Base-by-base conservation (phyloP, 345 rosid genomes). In the Stellera chamaejasme region DNA sequence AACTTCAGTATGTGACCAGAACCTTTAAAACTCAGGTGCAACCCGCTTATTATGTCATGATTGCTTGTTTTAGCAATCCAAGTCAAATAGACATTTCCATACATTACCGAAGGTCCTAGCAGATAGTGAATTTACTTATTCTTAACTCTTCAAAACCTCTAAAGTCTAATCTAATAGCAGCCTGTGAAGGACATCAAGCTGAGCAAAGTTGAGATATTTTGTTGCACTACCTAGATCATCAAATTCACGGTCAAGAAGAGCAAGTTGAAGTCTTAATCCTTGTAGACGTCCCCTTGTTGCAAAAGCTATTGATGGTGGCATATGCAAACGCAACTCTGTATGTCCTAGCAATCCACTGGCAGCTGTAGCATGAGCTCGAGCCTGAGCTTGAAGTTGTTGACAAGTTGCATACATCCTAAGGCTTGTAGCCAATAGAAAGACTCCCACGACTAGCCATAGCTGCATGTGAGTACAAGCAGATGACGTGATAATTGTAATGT, bases 201-300 rank as follows among this genome's bases (percentile, higher is more conserved):
- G 9, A 32, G 39, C 39, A 32, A 32, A 32, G 39, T 32, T 32
- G 9, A 32, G 39, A 32, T 32, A 32, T 5, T 32, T 5, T 32
- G 9, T 8, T 32, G 9, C 39, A 32, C 9, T 63, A 82, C 93
- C 93, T 65, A 85, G 67, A 45, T 85, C 86, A 62, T 85, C 84
- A 76, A 85, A 85, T 66, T 85, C 88, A 36, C 78, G 79, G 55
- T 85, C 86, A 57, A 79, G 82, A 63, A 82, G 81, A 39, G 86
- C 82, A 67, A 85, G 88, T 72, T 85, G 93, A 55, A 85, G 93
- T 62, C 88, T 79, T 58, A 85, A 59, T 52, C 86, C 86, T 58
- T 79, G 88, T 58, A 82, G 60, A 27, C 84, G 74, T 56, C 88
- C 88, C 62, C 88, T 78, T 13, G 93, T 82, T 26, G 93, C 86